Evolutionary conservation across 2,329 filamentous ascomycete genomes (phyloP).

Genomic region (Chalara sp.): DNA sequence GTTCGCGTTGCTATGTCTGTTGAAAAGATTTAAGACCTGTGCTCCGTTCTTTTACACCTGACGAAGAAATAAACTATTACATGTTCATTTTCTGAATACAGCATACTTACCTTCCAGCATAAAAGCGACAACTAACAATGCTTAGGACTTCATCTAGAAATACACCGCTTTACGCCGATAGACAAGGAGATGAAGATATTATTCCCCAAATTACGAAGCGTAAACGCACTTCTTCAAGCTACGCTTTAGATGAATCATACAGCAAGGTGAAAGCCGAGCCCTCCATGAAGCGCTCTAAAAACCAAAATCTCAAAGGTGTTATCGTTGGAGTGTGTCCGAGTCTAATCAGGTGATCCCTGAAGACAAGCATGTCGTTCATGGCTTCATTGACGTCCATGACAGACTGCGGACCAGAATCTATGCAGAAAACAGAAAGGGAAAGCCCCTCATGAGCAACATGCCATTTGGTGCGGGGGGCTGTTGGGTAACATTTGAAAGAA

Average conservation of each 20-base stretch:
- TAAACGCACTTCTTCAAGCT: slow-evolving; percentile 43
- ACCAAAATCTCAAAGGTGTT: slow-evolving; percentile 21
- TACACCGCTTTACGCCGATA: no score
- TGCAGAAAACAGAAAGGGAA: slow-evolving; percentile 39
- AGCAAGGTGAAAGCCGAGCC: slow-evolving; percentile 9
- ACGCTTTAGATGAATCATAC: slow-evolving; percentile 38
- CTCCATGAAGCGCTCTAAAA: slow-evolving; percentile 16
- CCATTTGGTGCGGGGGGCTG: slow-evolving; percentile 54
- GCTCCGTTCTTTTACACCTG: no score
- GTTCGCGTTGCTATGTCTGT: no score
- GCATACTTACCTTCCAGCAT: no score
- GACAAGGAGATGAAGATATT: slow-evolving; percentile 18
- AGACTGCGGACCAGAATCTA: slow-evolving; percentile 54
- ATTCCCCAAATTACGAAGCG: slow-evolving; percentile 42
- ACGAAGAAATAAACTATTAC: no score
- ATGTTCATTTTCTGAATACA: no score
- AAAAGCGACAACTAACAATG: no score
- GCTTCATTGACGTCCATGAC: slow-evolving; percentile 56
- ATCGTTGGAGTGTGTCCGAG: slow-evolving; percentile 53
- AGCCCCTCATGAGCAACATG: slow-evolving; percentile 36
- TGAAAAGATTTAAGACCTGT: no score
- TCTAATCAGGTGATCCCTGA: slow-evolving; percentile 41
- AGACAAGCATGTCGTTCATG: slow-evolving; percentile 52
- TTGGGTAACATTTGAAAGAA: slow-evolving; percentile 57
- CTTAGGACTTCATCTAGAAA: no score